Evolutionary conservation across 2,329 filamentous ascomycete genomes (phyloP), one percentile per base, ranked within the genome.

Genomic region (Trichoderma brevicompactum): DNA sequence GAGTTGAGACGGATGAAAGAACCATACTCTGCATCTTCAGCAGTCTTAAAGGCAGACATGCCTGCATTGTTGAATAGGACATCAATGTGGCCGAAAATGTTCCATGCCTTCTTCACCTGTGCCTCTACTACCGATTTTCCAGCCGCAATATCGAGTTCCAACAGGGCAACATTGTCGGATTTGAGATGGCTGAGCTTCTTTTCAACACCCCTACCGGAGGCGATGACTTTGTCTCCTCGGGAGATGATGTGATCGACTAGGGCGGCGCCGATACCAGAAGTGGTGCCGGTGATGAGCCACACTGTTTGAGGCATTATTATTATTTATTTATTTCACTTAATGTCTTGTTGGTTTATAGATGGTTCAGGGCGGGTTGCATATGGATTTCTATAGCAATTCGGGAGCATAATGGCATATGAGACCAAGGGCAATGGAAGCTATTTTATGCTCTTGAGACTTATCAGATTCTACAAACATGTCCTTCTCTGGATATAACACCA

Each of bases 51-150:
- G 1, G 69, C 65, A 1, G 72, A 74, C 19, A 71, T 73, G 32
- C 73, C 76, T 1, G 76, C 77, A 56, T 77, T 77, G 65, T 78
- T 77, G 15, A 77, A 66, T n/a, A 77, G 62, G 7, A 77, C 67
- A 40, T 78, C 74, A 15, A 78, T 73, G 5, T 67, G 71, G 0
- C 74, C 76, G 36, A 75, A 77, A 2, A 75, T 68, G 1, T 49
- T n/a, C 71, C 74, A 74, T 8, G 74, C 75, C 8, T 72, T 53
- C 7, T 72, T 52, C 1, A 76, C 59, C n/a, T 69, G 61, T 17
- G 48, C 41, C n/a, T 69, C 38, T n/a, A 78, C 69, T 9, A 34
- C 58, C 0, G 55, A n/a, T 6, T 49, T 58, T 9, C 56, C 49
- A 0, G 71, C 46, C 0, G 72, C 72, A 40, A 77, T 70, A 53